Evolutionary conservation across 306 rosid genomes (phyloP), one percentile per base, ranked within the genome.

Genomic region (Rosa persica): DNA sequence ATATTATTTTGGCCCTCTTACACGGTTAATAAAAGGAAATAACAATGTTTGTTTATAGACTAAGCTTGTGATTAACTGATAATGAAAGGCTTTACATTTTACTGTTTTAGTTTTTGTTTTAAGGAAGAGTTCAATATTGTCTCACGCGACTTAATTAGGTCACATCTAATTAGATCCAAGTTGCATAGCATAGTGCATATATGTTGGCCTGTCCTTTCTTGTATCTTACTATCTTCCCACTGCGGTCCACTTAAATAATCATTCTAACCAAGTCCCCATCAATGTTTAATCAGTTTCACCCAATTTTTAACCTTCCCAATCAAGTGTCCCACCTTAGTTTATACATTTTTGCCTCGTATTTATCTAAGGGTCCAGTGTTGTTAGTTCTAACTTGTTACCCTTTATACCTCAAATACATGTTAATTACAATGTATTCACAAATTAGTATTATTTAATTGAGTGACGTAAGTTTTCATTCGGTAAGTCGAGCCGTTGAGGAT

Each of bases 211-310:
- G 71, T 66, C 71, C 13, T 8, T 8, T 34, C 16, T 64, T 39
- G n/a, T 61, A 61, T 27, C 39, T 27, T 61, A 61, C 67, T 61
- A 61, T 61, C 67, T 61, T 34, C 69, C 68, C 40, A 23, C 65
- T 58, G 67, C 42, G 15, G 64, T 16, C 43, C 69, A 15, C 68
- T 62, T 34, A 13, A 27, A 34, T 30, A 30, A n/a, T 57, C 34
- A 57, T 13, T 57, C 44, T 38, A n/a, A 38, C 7, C 25, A 66
- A 16, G 46, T 66, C 70, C 5, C 70, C 46, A 66, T 66, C 70
- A 36, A 1, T 36, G 12, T 17, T 36, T 19, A 34, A 6, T 62
- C 16, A 62, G 67, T 5, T 62, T 62, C 42, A 62, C 68, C 42
- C 43, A 30, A 62, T 62, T 34, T 27, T 38, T 38, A 10, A 39